phyloP scores from a whole-genome alignment of 2,329 filamentous ascomycete genomes.

The Aureobasidium namibiae region DNA sequence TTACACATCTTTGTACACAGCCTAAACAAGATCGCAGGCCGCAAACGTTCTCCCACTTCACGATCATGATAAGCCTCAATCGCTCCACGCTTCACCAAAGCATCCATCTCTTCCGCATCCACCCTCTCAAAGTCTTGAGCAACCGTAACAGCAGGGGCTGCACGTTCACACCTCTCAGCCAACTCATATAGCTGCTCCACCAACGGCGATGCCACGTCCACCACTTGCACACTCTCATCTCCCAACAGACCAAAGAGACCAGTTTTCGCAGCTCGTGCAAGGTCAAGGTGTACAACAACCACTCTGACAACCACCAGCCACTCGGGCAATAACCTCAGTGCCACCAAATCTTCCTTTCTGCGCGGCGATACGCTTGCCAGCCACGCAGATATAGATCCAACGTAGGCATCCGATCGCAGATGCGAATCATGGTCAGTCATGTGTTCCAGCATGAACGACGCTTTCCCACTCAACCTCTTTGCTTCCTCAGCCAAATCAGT shows the following conservation, averaged over 20 bases:
- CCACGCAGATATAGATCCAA: neutral
- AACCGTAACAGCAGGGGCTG: neutral
- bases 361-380: neutral
- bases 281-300: slow-evolving; percentile 13
- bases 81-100: neutral
- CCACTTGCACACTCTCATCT: slow-evolving; percentile 15
- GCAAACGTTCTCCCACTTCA: neutral
- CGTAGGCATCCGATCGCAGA: neutral
- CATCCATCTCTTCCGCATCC: slow-evolving; percentile 1
- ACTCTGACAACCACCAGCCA: slow-evolving; percentile 13
- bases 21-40: slow-evolving; percentile 12
- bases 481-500: neutral
- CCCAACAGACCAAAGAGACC: slow-evolving; percentile 14
- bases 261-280: neutral
- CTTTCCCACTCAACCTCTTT: neutral
- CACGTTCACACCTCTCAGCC: slow-evolving; percentile 1
- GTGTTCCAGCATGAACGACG: slow-evolving; percentile 3
- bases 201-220: slow-evolving; percentile 8
- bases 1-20: slow-evolving; percentile 12
- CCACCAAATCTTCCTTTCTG: neutral
- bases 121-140: neutral
- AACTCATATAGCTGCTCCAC: neutral
- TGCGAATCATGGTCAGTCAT: neutral
- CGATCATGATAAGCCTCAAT: neutral
- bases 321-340: slow-evolving; percentile 5